A percentile compares a stretch with the other conserved stretches of the same genome.
phyloP scores from a whole-genome alignment of 805 yeast genomes.

The Jamesozyma jinghongensis region DNA sequence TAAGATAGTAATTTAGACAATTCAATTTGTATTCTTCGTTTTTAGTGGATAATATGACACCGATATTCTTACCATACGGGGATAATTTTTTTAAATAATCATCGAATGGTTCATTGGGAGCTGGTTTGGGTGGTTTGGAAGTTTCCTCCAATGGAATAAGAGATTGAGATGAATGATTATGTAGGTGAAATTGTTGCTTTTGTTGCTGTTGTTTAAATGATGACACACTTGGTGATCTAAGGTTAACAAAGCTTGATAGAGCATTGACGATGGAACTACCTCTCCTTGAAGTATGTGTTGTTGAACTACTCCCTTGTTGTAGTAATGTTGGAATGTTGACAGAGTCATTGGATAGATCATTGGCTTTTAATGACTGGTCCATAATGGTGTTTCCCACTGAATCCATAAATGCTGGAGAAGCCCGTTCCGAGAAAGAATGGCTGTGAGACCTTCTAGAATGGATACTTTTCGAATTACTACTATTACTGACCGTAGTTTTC shows the following conservation, averaged over 20 bases:
- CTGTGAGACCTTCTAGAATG: slow-evolving; percentile 6
- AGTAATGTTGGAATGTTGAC: no score
- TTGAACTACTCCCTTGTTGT: no score
- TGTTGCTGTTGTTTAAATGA: slow-evolving; percentile 9
- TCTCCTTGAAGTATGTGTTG: slow-evolving; percentile 9
- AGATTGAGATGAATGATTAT: background rate
- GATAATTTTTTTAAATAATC: slow-evolving; percentile 23
- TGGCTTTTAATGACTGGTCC: no score
- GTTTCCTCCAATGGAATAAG: slow-evolving; percentile 11
- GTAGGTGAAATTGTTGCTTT: slow-evolving; percentile 1
- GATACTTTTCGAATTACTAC: background rate
- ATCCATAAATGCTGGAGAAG: background rate
- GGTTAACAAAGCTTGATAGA: slow-evolving; percentile 30
- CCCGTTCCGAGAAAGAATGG: slow-evolving; percentile 2
- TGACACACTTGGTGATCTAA: slow-evolving; percentile 22
- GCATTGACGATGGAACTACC: slow-evolving; percentile 33
- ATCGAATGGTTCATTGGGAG: slow-evolving; percentile 22
- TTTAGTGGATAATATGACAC: slow-evolving; percentile 25
- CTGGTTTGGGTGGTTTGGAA: slow-evolving; percentile 25
- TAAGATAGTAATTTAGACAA: slow-evolving; percentile 25
- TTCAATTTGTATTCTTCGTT: slow-evolving; percentile 20
- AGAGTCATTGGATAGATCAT: no score
- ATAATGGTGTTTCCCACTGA: background rate
- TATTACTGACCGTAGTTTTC: background rate
- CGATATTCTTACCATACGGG: slow-evolving; percentile 27